Conservation (phyloP, 768 basidiomycete genomes). For the Naganishia onofrii region DNA sequence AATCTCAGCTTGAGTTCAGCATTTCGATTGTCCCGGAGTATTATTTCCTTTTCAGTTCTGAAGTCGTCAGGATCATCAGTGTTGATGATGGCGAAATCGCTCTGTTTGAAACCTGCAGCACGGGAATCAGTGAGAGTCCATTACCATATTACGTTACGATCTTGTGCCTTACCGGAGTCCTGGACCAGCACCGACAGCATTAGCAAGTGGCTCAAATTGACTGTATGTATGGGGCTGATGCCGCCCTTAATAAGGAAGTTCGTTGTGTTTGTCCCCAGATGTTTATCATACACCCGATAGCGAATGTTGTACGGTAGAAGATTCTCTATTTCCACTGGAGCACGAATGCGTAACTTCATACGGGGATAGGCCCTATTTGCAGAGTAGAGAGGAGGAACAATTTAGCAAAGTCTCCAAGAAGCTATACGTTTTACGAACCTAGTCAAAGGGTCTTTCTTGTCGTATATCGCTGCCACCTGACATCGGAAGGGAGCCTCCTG, state of each 20-base stretch:
- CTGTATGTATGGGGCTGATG: conserved; percentile 92
- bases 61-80: conserved; percentile 88
- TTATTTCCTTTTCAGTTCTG: conserved; percentile 70
- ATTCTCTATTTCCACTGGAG: conserved; percentile 94
- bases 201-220: conserved; percentile 84
- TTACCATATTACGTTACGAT: neutral
- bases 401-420: neutral
- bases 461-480: conserved; percentile 83
- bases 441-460: conserved; percentile 59
- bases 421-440: conserved; percentile 56
- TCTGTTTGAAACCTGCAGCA: conserved; percentile 74
- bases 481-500: conserved; percentile 88
- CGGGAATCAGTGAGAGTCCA: neutral
- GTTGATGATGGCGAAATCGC: conserved; percentile 96
- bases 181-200: conserved; percentile 81
- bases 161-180: conserved; percentile 69
- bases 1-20: conserved; percentile 75
- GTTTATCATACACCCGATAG: conserved; percentile 95
- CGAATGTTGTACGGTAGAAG: conserved; percentile 88
- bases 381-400: neutral
- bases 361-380: conserved; percentile 71
- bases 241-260: conserved; percentile 91
- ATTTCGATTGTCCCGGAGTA: conserved; percentile 68
- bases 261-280: conserved; percentile 88
- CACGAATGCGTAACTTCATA: conserved; percentile 78